Conservation (phyloP, 140 eudicot genomes). For the Oenanthe javanica region DNA sequence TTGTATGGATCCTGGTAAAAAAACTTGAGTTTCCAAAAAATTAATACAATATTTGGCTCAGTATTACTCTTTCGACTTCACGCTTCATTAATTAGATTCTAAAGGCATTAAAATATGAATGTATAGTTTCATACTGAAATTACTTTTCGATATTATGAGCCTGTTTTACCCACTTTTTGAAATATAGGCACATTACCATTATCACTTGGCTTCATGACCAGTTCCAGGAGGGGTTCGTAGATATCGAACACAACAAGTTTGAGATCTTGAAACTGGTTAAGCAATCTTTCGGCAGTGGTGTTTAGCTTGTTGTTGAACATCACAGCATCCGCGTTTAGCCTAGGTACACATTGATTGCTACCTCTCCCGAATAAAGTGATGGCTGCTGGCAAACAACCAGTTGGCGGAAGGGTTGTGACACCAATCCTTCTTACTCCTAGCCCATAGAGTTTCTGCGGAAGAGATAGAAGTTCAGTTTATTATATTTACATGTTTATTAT, state of each 20-base stretch:
- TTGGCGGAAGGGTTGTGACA: slow-evolving; percentile 66
- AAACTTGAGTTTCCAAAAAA: slow-evolving; percentile 6
- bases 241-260: slow-evolving; percentile 69
- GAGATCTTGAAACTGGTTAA: slow-evolving; percentile 30
- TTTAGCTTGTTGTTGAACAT: slow-evolving; percentile 59
- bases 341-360: slow-evolving; percentile 42
- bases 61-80: neutral
- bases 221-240: slow-evolving; percentile 23
- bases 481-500: neutral
- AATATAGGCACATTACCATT: slow-evolving; percentile 9
- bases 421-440: slow-evolving; percentile 66
- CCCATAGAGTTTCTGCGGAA: slow-evolving; percentile 38
- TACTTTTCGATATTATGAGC: neutral
- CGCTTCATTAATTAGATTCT: neutral
- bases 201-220: slow-evolving; percentile 16
- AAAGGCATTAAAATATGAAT: neutral
- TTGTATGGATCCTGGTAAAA: neutral
- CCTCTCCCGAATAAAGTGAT: slow-evolving; percentile 61
- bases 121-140: neutral
- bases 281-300: slow-evolving; percentile 40
- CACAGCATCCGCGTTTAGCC: slow-evolving; percentile 50
- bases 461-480: no score
- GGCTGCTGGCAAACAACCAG: slow-evolving; percentile 79
- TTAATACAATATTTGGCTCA: neutral
- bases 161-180: neutral